These are phyloP conservation scores for Linderniella brevidens DNA, from an alignment of 257 asterid species.

Conservation along the genomic window DNA sequence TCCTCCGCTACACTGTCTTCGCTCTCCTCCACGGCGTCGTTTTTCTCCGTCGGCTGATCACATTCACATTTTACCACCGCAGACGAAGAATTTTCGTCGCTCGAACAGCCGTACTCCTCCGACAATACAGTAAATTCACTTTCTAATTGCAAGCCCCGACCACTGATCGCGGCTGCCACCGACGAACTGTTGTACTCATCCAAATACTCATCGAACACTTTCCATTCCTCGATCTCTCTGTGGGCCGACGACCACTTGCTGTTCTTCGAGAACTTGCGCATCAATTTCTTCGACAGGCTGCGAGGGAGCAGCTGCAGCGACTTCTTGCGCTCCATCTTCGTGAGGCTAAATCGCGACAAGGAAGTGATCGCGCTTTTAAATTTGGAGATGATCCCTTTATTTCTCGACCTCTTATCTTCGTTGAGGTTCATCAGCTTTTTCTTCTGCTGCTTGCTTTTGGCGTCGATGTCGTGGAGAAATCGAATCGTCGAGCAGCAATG, in stretches of 20 bases:
- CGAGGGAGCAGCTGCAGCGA: constrained; percentile 21
- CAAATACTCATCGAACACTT: constrained; percentile 21
- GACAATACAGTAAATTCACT: constrained; percentile 13
- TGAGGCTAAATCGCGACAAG: constrained; percentile 34
- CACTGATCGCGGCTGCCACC: constrained; percentile 9
- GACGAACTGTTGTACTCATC: constrained; percentile 17
- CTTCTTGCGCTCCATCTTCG: constrained; percentile 9
- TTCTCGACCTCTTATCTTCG: background rate
- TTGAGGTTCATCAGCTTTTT: background rate
- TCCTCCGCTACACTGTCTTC: constrained; percentile 1
- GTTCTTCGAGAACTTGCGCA: too few species aligned
- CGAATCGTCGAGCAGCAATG: constrained; percentile 35
- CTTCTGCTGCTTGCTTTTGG: constrained; percentile 9
- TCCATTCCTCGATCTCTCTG: constrained; percentile 38
- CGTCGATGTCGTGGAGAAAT: constrained; percentile 17
- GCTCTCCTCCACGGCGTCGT: constrained; percentile 12
- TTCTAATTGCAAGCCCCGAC: too few species aligned
- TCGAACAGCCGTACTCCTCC: constrained; percentile 5
- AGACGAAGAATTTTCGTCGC: too few species aligned
- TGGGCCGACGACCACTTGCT: constrained; percentile 6
- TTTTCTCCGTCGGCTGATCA: constrained; percentile 4
- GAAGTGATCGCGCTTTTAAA: constrained; percentile 41
- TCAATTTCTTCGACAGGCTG: constrained; percentile 20
- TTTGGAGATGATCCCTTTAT: constrained; percentile 27
- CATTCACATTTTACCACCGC: too few species aligned